A percentile compares a stretch with the other conserved stretches of the same genome.
phyloP scores from a whole-genome alignment of 345 rosid genomes.

The Salix brachista region DNA sequence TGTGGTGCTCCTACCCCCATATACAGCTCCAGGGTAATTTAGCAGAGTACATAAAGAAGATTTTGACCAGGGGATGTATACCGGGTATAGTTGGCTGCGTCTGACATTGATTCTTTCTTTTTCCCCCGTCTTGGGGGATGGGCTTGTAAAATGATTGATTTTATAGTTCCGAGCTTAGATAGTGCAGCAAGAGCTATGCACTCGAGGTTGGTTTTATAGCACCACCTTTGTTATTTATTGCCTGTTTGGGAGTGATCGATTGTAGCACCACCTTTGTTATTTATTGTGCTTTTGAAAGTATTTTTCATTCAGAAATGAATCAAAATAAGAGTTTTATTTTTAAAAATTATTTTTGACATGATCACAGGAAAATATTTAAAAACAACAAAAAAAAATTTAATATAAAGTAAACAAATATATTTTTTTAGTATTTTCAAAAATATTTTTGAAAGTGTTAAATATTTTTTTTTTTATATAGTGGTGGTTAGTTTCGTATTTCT shows the following conservation, averaged over 20 bases:
- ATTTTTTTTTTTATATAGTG: too few relatives aligned
- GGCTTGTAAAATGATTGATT: conserved; percentile 25
- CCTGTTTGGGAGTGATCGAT: too few relatives aligned
- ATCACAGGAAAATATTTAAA: too few relatives aligned
- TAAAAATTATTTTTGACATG: too few relatives aligned
- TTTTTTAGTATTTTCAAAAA: too few relatives aligned
- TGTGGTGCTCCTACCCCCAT: conserved; percentile 11
- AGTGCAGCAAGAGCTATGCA: conserved; percentile 17
- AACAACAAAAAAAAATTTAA: too few relatives aligned
- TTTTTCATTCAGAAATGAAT: too few relatives aligned
- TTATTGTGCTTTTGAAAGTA: too few relatives aligned
- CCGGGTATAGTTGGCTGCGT: conserved; percentile 34
- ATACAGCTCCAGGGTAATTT: conserved; percentile 44
- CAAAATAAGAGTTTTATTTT: too few relatives aligned
- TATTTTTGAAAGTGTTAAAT: too few relatives aligned
- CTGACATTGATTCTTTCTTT: conserved; percentile 10
- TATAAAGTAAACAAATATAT: too few relatives aligned
- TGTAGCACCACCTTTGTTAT: not conserved
- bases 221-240: not conserved
- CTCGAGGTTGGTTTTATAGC: conserved; percentile 20
- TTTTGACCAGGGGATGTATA: conserved; percentile 43
- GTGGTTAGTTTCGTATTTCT: too few relatives aligned
- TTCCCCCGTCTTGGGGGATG: conserved; percentile 6
- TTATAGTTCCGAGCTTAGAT: conserved; percentile 7
- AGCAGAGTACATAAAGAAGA: conserved; percentile 40